Conservation (phyloP, 1,284 basidiomycete genomes). For the Mycosarcoma mackinlayi region DNA sequence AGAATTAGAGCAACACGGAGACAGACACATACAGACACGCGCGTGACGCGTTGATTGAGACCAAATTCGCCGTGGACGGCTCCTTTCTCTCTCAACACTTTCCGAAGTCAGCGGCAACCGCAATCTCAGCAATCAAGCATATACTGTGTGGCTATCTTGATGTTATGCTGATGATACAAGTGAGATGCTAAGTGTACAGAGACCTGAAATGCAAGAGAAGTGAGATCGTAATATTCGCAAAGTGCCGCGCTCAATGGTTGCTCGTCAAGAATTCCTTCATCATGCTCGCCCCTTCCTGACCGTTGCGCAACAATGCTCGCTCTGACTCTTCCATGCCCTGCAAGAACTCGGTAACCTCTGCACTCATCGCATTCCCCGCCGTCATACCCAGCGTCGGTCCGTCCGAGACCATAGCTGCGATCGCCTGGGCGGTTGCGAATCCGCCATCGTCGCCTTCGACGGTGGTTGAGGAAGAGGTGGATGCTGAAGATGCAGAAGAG, state of each 20-base stretch:
- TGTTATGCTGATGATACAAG: conserved; percentile 19
- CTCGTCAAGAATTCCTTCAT: conserved; percentile 51
- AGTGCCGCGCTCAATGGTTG: conserved; percentile 15
- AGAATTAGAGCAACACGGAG: conserved; percentile 10
- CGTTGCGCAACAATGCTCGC: conserved; percentile 32
- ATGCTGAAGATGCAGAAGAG: conserved; percentile 20
- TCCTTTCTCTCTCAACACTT: background rate
- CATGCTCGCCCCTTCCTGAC: conserved; percentile 46
- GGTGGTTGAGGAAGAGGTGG: conserved; percentile 1
- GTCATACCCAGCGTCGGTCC: conserved; percentile 47
- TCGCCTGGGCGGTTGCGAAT: conserved; percentile 36
- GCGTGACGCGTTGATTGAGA: conserved; percentile 28
- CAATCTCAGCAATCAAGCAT: no score
- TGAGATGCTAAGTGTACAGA: background rate
- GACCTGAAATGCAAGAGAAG: background rate
- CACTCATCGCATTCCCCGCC: conserved; percentile 46
- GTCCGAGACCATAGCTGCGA: conserved; percentile 49
- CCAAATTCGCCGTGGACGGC: background rate
- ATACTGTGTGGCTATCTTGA: background rate
- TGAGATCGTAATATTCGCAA: no score
- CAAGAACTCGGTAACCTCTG: conserved; percentile 60
- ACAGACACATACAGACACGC: conserved; percentile 6
- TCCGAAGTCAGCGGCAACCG: no score
- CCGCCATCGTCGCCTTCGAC: conserved; percentile 17
- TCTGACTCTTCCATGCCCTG: conserved; percentile 61